Base-by-base conservation (phyloP, 495 filamentous ascomycete genomes). In the Ramalina peruviana region DNA sequence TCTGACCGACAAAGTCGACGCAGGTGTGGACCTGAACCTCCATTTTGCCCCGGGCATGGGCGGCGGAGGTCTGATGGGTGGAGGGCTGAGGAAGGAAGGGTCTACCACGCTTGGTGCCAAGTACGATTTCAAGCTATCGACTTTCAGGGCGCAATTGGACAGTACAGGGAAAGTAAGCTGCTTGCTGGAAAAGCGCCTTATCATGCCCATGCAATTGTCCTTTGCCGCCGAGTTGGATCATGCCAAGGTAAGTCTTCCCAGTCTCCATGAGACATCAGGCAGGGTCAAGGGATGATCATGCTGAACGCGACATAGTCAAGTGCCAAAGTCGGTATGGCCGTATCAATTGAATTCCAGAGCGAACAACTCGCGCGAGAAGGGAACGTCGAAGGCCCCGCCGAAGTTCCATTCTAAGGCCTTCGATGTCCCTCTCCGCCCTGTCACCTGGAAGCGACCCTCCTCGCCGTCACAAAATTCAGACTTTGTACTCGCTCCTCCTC, bases 171-270 rank as follows among this genome's bases (percentile, higher is more conserved):
- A 88, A 72, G 75, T 99, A 55, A 84, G 82, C 68, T 92, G 86
- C 62, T 72, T 95, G 58, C 72, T 97, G 52, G 93, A 99, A 75
- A 97, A 95, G 80, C 78, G 86, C 58, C 81, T 99, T 60, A 86
- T 88, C 19, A 84, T 87, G 58, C 81, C 86, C 42, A 86, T 99
- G 50, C 80, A 78, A 56, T 75, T 99, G 66, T 90, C 88, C 36
- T 96, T 99, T 67, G 85, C 90, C 40, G 92, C 88, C 57, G 93
- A 99, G 65, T 88, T 99, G 62, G 93, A 99, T 68, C 93, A 97
- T 66, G 73, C 77, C 55, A 92, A 92, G 76, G 92, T 97, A 78
- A 66, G 84, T 67, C 25, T n/a, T 16, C 25, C 5, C 4, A 23
- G 19, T 20, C 6, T 27, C 25, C 9, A 54, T 56, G 53, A 55